These are phyloP conservation scores for Pythium grandisporangium DNA, from an alignment of 352 stramenopile genomes.

Conservation along the genomic window DNA sequence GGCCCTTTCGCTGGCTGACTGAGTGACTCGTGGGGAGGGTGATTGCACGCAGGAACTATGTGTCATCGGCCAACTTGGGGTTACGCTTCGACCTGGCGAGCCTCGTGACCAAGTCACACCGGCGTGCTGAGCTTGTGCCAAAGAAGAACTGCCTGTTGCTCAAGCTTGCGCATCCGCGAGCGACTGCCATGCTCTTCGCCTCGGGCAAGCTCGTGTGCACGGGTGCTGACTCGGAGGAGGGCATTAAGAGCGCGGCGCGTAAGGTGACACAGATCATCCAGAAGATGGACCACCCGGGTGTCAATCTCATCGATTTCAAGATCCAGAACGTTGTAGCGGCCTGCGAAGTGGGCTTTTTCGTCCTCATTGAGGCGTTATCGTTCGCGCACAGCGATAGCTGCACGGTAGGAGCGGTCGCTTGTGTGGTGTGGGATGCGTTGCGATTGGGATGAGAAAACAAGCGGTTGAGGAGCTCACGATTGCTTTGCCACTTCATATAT, in stretches of 20 bases:
- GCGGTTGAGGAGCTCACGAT: neutral
- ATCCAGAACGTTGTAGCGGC: conserved; percentile 79
- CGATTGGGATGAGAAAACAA: neutral
- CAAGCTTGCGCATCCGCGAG: conserved; percentile 58
- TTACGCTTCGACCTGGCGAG: conserved; percentile 74
- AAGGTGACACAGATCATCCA: conserved; percentile 81
- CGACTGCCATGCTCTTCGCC: conserved; percentile 77
- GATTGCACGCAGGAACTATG: conserved; percentile 39
- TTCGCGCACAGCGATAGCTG: conserved; percentile 66
- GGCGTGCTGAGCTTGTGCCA: conserved; percentile 60
- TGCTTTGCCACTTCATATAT: neutral
- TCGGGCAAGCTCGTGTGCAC: conserved; percentile 82
- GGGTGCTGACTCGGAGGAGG: conserved; percentile 59
- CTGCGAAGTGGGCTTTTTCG: conserved; percentile 61
- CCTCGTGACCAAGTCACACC: conserved; percentile 66
- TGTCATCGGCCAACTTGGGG: conserved; percentile 72
- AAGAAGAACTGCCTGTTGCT: conserved; percentile 86
- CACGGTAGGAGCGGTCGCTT: conserved; percentile 29
- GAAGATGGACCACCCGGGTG: conserved; percentile 76
- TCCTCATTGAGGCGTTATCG: conserved; percentile 74
- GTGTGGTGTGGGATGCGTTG: neutral
- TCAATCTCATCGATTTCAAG: conserved; percentile 85
- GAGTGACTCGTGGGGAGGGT: too few relatives aligned
- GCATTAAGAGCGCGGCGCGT: conserved; percentile 64
- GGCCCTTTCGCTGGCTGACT: neutral